A percentile compares a stretch with the other conserved stretches of the same genome.
Conservation (phyloP, 2,329 filamentous ascomycete genomes). For the Zalaria obscura region DNA sequence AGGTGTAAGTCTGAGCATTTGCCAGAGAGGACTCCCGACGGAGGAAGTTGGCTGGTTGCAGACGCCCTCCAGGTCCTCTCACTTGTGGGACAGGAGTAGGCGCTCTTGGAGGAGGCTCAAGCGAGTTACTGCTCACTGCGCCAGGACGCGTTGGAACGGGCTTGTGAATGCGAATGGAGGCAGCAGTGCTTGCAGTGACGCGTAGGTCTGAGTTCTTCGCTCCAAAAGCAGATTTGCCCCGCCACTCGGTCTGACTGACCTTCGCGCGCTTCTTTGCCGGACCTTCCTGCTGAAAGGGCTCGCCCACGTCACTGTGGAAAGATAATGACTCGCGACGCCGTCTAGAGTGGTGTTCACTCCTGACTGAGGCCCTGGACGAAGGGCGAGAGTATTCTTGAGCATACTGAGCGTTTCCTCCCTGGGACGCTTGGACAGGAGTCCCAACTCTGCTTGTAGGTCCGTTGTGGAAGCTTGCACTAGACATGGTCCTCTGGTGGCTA, state of each 20-base stretch:
- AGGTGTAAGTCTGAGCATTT: conserved; percentile 6
- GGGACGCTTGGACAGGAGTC: background rate
- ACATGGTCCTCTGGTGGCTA: conserved; percentile 1
- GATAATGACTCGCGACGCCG: conserved; percentile 2
- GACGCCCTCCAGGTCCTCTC: conserved; percentile 10
- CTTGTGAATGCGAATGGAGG: conserved; percentile 71
- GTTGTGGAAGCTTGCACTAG: conserved; percentile 3
- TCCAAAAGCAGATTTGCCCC: conserved; percentile 58
- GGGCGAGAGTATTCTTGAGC: conserved; percentile 15
- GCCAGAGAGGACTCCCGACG: conserved; percentile 8
- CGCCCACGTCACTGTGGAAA: conserved; percentile 8
- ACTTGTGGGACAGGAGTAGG: conserved; percentile 58
- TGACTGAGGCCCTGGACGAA: conserved; percentile 23
- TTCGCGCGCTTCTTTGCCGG: conserved; percentile 67
- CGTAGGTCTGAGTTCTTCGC: conserved; percentile 56
- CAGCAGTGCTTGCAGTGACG: conserved; percentile 81
- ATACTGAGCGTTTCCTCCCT: too few species aligned
- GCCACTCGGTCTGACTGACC: conserved; percentile 56
- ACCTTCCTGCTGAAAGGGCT: conserved; percentile 28
- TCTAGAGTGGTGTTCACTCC: conserved; percentile 13
- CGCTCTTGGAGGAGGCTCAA: conserved; percentile 60
- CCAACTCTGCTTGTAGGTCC: conserved; percentile 3
- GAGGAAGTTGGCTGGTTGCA: conserved; percentile 3
- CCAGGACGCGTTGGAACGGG: conserved; percentile 46
- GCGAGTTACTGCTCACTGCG: conserved; percentile 35